Evolutionary conservation across 2,329 filamentous ascomycete species (phyloP).

Genomic region (Penicillium glabrum): DNA sequence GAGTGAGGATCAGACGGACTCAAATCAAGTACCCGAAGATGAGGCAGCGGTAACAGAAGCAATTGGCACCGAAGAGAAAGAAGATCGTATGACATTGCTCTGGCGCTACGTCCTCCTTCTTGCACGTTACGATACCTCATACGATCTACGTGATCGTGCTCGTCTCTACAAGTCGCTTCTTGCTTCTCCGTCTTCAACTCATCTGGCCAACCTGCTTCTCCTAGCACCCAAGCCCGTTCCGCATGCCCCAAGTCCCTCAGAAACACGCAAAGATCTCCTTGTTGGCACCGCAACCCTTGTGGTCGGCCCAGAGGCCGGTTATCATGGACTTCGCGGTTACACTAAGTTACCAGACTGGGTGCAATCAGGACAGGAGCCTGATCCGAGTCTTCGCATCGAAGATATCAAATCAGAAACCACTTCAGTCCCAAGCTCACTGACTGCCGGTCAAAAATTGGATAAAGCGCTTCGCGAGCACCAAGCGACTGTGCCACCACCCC

Average conservation of each 20-base stretch:
- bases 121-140: constrained; percentile 89
- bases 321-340: constrained; percentile 76
- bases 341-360: constrained; percentile 84
- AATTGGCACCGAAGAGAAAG: constrained; percentile 26
- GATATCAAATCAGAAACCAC: constrained; percentile 40
- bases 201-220: constrained; percentile 86
- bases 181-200: constrained; percentile 68
- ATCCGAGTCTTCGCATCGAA: constrained; percentile 68
- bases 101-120: constrained; percentile 85
- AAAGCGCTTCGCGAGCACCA: constrained; percentile 45
- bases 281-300: constrained; percentile 86
- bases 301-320: constrained; percentile 70
- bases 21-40: constrained; percentile 25
- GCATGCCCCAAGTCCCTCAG: constrained; percentile 84
- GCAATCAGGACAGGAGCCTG: constrained; percentile 73
- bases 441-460: constrained; percentile 46
- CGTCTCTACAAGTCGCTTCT: constrained; percentile 86
- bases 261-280: constrained; percentile 72
- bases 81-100: constrained; percentile 69
- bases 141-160: constrained; percentile 88
- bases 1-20: constrained; percentile 22
- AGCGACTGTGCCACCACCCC: constrained; percentile 15
- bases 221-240: constrained; percentile 93
- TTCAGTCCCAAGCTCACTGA: constrained; percentile 30
- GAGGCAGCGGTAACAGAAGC: constrained; percentile 33